These are phyloP conservation scores for Camptophora hylomeconis DNA, from an alignment of 2,329 filamentous ascomycete genomes.

Conservation along the genomic window DNA sequence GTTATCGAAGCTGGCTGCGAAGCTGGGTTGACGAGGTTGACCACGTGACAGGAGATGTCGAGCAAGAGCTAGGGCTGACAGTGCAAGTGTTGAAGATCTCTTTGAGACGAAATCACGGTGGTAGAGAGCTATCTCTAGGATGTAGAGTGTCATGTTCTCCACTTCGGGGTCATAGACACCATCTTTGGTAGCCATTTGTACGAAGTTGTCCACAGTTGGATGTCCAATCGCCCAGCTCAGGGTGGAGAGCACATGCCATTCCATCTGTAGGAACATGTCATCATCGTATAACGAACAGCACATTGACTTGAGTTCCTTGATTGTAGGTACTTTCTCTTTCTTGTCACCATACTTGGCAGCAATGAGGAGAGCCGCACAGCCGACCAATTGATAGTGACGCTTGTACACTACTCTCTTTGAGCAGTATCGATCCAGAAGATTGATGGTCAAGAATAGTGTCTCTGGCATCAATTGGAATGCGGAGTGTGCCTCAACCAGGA, in stretches of 20 bases:
- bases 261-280: conserved; percentile 99
- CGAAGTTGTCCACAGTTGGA: conserved; percentile 87
- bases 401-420: conserved; percentile 97
- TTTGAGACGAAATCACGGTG: conserved; percentile 94
- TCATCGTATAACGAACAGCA: conserved; percentile 97
- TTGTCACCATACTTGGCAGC: conserved; percentile 98
- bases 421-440: conserved; percentile 94
- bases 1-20: conserved; percentile 46
- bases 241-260: conserved; percentile 98
- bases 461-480: conserved; percentile 89
- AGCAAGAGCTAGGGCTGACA: conserved; percentile 72
- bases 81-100: conserved; percentile 79
- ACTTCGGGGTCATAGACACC: conserved; percentile 66
- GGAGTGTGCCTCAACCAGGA: conserved; percentile 90
- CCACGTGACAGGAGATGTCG: conserved; percentile 72
- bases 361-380: conserved; percentile 88
- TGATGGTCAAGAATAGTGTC: conserved; percentile 90
- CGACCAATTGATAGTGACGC: conserved; percentile 95
- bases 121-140: conserved; percentile 89
- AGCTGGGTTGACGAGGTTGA: conserved; percentile 63
- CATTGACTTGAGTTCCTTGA: conserved; percentile 96
- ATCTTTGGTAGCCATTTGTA: conserved; percentile 74
- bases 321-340: conserved; percentile 96
- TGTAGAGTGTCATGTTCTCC: conserved; percentile 88
- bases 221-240: conserved; percentile 93